These are phyloP conservation scores for Pisolithus tinctorius DNA, from an alignment of 768 basidiomycete species.

Conservation along the genomic window DNA sequence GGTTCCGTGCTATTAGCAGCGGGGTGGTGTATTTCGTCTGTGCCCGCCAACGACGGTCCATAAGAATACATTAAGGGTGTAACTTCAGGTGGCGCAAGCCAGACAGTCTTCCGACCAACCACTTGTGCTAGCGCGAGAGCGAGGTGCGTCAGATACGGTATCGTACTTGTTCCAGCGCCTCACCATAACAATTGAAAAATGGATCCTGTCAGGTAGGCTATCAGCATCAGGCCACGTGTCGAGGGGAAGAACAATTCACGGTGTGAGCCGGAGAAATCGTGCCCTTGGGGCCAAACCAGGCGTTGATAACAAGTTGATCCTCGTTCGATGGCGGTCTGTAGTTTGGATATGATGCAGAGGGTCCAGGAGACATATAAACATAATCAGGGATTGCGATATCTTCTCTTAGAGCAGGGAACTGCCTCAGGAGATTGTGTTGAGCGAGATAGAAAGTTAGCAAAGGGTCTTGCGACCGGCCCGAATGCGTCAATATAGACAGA, in stretches of 20 bases:
- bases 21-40: conserved; percentile 27
- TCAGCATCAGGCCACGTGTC: conserved; percentile 6
- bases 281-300: conserved; percentile 76
- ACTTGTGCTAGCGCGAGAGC: conserved; percentile 60
- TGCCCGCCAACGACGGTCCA: conserved; percentile 13
- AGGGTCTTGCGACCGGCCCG: conserved; percentile 11
- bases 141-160: conserved; percentile 1
- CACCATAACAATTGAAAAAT: conserved; percentile 88
- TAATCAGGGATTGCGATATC: conserved; percentile 89
- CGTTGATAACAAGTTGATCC: conserved; percentile 62
- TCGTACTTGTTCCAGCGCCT: conserved; percentile 10
- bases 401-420: conserved; percentile 70
- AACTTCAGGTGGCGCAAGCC: conserved; percentile 74
- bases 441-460: conserved; percentile 68
- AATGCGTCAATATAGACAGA: conserved; percentile 38
- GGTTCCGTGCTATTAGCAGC: conserved; percentile 35
- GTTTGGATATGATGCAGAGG: conserved; percentile 35
- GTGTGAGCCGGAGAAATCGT: conserved; percentile 89
- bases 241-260: conserved; percentile 35
- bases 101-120: conserved; percentile 82
- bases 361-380: conserved; percentile 57
- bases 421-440: conserved; percentile 78
- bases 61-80: conserved; percentile 57
- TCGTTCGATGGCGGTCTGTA: conserved; percentile 65
- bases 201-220: conserved; percentile 59